Conservation (phyloP, 768 basidiomycete genomes). For the Clavaria fumosa region DNA sequence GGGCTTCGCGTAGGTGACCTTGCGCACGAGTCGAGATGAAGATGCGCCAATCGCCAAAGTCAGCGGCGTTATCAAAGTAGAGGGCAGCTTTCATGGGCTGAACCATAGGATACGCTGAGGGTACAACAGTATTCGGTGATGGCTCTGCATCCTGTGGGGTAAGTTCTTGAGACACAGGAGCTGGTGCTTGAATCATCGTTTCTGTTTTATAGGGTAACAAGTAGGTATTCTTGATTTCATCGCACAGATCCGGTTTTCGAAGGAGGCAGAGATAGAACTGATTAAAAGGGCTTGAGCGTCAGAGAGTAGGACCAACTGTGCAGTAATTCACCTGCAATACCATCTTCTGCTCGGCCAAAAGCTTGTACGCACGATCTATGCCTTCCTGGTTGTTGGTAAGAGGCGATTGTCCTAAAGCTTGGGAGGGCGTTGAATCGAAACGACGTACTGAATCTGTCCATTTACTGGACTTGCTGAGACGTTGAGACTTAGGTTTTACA, state of each 20-base stretch:
- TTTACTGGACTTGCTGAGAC: too few species aligned
- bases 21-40: slow-evolving; percentile 37
- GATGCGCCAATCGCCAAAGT: slow-evolving; percentile 52
- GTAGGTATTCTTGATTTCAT: background rate
- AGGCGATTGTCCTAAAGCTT: too few species aligned
- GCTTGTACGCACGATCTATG: too few species aligned
- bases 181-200: background rate
- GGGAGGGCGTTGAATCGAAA: too few species aligned
- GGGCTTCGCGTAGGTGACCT: slow-evolving; percentile 31
- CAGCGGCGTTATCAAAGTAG: slow-evolving; percentile 40
- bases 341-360: slow-evolving; percentile 15
- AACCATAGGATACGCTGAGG: slow-evolving; percentile 27
- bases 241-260: slow-evolving; percentile 1
- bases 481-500: too few species aligned
- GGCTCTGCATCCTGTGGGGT: background rate
- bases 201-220: background rate
- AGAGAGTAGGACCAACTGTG: background rate
- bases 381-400: too few species aligned
- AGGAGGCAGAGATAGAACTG: slow-evolving; percentile 5
- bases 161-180: background rate
- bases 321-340: slow-evolving; percentile 17
- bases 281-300: background rate
- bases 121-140: slow-evolving; percentile 3
- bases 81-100: slow-evolving; percentile 46
- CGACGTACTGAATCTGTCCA: too few species aligned